Conservation (phyloP, 225 moss, liverwort and hornwort species). For the Physcomitrellopsis africana region DNA sequence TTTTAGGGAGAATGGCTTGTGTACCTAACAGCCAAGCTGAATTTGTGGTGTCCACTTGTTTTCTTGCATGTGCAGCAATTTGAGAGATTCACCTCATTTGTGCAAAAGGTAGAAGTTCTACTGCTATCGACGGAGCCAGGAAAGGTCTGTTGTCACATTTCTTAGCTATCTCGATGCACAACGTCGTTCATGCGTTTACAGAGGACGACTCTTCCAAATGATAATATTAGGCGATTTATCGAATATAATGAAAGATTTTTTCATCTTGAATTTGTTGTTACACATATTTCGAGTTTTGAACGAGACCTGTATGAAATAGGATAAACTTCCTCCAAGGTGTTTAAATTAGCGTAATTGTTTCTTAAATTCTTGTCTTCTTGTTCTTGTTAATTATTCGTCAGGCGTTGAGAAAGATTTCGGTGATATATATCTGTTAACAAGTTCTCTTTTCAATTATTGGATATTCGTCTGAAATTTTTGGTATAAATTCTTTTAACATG, state of each 20-base stretch:
- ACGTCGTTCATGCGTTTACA: conserved; percentile 11
- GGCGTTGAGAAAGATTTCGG: background rate
- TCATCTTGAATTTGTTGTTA: background rate
- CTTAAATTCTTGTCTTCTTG: background rate
- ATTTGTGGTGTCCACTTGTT: too few species aligned
- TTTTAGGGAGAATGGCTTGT: too few species aligned
- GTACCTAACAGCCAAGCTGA: too few species aligned
- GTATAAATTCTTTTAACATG: conserved; percentile 2
- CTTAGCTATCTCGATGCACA: too few species aligned
- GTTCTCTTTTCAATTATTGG: background rate
- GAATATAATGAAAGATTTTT: background rate
- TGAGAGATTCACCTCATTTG: too few species aligned
- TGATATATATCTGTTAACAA: background rate
- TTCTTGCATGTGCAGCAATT: too few species aligned
- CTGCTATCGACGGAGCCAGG: background rate
- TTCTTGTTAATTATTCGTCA: background rate
- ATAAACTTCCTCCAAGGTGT: background rate
- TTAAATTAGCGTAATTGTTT: background rate
- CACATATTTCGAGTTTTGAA: background rate
- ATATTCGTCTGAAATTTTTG: conserved; percentile 1
- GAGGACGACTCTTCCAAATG: background rate
- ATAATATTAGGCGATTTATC: background rate
- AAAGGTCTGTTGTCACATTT: too few species aligned
- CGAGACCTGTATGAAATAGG: background rate
- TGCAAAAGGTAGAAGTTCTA: too few species aligned